Evolutionary conservation across 805 yeast species (phyloP).

Genomic region (Ogataea philodendri): DNA sequence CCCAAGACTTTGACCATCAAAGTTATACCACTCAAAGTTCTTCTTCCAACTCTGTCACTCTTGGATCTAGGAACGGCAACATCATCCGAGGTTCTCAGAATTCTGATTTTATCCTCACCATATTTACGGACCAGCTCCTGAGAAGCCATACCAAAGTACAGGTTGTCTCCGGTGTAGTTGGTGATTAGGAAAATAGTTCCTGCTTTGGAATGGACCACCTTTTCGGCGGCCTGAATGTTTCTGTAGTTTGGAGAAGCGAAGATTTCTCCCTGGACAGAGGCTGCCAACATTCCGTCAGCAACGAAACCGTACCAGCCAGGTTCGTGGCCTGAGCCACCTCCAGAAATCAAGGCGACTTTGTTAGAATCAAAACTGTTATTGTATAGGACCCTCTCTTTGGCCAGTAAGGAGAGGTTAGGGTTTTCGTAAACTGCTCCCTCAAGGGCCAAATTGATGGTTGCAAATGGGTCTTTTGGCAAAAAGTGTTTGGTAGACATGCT

Average conservation of each 20-base stretch:
- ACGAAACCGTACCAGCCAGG: slow-evolving; percentile 43
- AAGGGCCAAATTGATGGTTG: slow-evolving; percentile 39
- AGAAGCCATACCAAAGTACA: slow-evolving; percentile 41
- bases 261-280: slow-evolving; percentile 42
- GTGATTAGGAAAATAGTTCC: slow-evolving; percentile 37
- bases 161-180: slow-evolving; percentile 40
- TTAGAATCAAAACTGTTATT: slow-evolving; percentile 30
- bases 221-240: slow-evolving; percentile 39
- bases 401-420: slow-evolving; percentile 36
- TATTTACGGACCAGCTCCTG: slow-evolving; percentile 35
- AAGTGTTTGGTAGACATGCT: slow-evolving; percentile 43
- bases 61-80: slow-evolving; percentile 35
- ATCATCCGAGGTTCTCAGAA: slow-evolving; percentile 36
- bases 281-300: slow-evolving; percentile 38
- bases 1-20: slow-evolving; percentile 35
- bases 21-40: slow-evolving; percentile 37
- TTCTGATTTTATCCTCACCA: slow-evolving; percentile 32
- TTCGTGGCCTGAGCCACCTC: slow-evolving; percentile 46
- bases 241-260: slow-evolving; percentile 42
- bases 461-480: slow-evolving; percentile 35
- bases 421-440: slow-evolving; percentile 40
- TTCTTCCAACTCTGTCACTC: slow-evolving; percentile 37
- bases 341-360: slow-evolving; percentile 36
- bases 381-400: slow-evolving; percentile 39
- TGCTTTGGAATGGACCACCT: slow-evolving; percentile 35